Evolutionary conservation across 2,329 filamentous ascomycete genomes (phyloP).

Genomic region (Fusarium denticulatum): DNA sequence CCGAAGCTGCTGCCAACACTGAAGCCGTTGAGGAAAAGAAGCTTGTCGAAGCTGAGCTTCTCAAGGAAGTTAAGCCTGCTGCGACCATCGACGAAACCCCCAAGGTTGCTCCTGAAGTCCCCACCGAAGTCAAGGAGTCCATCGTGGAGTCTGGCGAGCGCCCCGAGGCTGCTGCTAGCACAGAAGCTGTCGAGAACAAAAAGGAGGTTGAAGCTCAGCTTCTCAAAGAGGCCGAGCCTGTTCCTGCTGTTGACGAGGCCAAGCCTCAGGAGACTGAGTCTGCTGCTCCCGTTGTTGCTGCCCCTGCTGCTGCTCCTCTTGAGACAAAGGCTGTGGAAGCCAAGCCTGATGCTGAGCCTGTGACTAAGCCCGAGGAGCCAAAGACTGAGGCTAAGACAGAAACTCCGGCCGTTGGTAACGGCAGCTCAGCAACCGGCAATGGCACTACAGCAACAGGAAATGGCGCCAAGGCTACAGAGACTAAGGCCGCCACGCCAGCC

Average conservation of each 20-base stretch:
- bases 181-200: constrained; percentile 78
- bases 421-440: constrained; percentile 29
- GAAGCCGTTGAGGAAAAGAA: constrained; percentile 77
- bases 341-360: constrained; percentile 1
- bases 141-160: constrained; percentile 66
- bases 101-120: constrained; percentile 60
- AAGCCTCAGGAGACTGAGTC: constrained; percentile 60
- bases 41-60: constrained; percentile 74
- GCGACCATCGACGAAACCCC: constrained; percentile 52
- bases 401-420: constrained; percentile 33
- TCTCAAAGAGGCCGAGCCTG: constrained; percentile 67
- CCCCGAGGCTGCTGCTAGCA: constrained; percentile 77
- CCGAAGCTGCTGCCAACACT: constrained; percentile 73
- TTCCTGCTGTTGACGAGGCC: constrained; percentile 62
- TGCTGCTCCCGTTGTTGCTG: background rate
- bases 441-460: constrained; percentile 27
- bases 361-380: constrained; percentile 5
- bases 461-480: constrained; percentile 37
- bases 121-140: constrained; percentile 66
- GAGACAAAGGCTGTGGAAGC: constrained; percentile 23
- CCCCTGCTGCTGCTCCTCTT: constrained; percentile 11
- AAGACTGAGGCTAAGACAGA: constrained; percentile 27
- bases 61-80: constrained; percentile 66
- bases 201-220: constrained; percentile 78
- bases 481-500: constrained; percentile 32